Evolutionary conservation across 2,329 filamentous ascomycete species (phyloP).

Genomic region (Blumeriella jaapii): DNA sequence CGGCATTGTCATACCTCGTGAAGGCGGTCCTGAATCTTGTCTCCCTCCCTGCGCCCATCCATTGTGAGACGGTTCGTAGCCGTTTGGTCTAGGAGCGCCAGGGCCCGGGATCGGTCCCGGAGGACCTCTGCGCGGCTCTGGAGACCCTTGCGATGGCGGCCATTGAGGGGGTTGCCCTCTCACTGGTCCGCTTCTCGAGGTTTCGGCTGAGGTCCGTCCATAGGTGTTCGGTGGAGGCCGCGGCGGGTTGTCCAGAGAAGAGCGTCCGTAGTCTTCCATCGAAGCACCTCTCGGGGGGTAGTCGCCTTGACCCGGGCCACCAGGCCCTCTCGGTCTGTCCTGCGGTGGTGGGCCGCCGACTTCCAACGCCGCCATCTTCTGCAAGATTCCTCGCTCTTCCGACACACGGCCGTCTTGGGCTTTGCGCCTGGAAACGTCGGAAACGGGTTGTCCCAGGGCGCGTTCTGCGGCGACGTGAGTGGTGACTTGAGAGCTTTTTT

Average conservation of each 20-base stretch:
- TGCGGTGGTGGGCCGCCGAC: constrained; percentile 15
- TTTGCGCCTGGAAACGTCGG: constrained; percentile 32
- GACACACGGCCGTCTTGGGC: constrained; percentile 31
- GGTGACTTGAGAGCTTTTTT: constrained; percentile 24
- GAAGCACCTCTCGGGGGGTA: constrained; percentile 10
- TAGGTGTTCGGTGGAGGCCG: constrained; percentile 15
- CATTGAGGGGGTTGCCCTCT: constrained; percentile 19
- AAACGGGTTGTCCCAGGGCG: constrained; percentile 38
- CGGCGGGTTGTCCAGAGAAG: constrained; percentile 13
- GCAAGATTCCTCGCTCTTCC: constrained; percentile 27
- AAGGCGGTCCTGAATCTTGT: constrained; percentile 40
- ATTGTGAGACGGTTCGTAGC: constrained; percentile 20
- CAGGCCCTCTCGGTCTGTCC: constrained; percentile 13
- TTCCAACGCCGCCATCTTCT: constrained; percentile 25
- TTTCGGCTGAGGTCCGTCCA: constrained; percentile 20
- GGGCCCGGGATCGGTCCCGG: constrained; percentile 13
- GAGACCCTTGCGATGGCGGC: constrained; percentile 19
- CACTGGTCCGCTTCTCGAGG: constrained; percentile 16
- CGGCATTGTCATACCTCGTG: constrained; percentile 53
- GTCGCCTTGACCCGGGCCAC: constrained; percentile 15
- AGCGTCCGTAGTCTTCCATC: constrained; percentile 20
- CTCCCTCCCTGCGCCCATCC: too few species aligned
- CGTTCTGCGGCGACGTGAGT: constrained; percentile 29
- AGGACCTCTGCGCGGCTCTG: constrained; percentile 18
- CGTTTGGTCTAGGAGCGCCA: constrained; percentile 20